Conservation (phyloP, 768 basidiomycete species). For the Lyophyllum semitale region DNA sequence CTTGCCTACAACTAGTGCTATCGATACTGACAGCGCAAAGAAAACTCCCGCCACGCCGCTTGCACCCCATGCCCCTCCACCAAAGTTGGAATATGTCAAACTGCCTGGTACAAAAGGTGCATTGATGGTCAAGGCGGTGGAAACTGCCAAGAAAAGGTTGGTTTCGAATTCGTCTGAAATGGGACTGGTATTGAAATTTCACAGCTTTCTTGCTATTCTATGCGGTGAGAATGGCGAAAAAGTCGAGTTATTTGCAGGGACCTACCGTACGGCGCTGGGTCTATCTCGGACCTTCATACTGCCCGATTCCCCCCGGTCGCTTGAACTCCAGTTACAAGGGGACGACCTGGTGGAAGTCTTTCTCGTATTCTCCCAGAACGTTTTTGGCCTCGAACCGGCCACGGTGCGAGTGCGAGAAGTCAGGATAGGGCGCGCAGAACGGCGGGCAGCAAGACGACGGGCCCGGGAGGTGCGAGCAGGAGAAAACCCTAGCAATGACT, state of each 20-base stretch:
- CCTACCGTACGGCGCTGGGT: constrained; percentile 84
- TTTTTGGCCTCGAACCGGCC: constrained; percentile 90
- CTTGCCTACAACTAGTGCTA: constrained; percentile 34
- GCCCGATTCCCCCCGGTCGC: constrained; percentile 84
- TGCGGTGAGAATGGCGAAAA: constrained; percentile 93
- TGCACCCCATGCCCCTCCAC: constrained; percentile 62
- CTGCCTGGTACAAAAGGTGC: constrained; percentile 89
- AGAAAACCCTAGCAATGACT: constrained; percentile 43
- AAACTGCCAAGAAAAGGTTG: constrained; percentile 87
- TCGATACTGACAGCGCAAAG: constrained; percentile 42
- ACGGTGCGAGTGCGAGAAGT: constrained; percentile 95
- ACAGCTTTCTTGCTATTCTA: constrained; percentile 87
- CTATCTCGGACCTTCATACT: constrained; percentile 92
- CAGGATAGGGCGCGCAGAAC: constrained; percentile 84
- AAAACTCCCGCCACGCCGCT: constrained; percentile 30
- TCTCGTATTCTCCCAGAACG: constrained; percentile 87
- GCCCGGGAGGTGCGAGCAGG: constrained; percentile 68
- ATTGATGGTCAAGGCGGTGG: constrained; percentile 81
- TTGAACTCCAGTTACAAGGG: constrained; percentile 88
- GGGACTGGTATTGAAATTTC: neutral
- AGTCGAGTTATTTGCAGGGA: constrained; percentile 91
- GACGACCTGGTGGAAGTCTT: constrained; percentile 93
- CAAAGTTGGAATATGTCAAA: constrained; percentile 90
- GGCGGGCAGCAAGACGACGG: constrained; percentile 80
- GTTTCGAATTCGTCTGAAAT: constrained; percentile 12